A percentile compares a stretch with the other conserved stretches of the same genome.
These are phyloP conservation scores for Penicillium egyptiacum DNA, from an alignment of 495 filamentous ascomycete species.

Conservation along the genomic window DNA sequence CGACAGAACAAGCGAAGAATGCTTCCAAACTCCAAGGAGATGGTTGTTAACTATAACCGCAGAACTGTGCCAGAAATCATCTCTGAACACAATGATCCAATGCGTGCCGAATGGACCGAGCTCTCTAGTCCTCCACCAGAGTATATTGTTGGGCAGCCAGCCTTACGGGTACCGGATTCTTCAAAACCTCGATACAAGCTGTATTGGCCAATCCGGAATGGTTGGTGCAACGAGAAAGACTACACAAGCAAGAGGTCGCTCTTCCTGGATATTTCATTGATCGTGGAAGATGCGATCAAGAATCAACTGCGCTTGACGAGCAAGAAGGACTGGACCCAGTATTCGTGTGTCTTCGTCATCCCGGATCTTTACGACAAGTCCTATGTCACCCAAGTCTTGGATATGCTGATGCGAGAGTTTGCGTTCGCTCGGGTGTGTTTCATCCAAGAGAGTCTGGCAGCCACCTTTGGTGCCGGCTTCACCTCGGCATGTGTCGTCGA, in stretches of 20 bases:
- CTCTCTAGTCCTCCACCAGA: constrained; percentile 64
- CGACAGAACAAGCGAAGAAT: constrained; percentile 88
- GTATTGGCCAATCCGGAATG: constrained; percentile 85
- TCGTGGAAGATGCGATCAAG: constrained; percentile 83
- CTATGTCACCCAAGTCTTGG: constrained; percentile 80
- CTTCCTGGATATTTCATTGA: constrained; percentile 79
- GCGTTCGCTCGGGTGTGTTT: constrained; percentile 85
- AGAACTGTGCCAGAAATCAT: constrained; percentile 79
- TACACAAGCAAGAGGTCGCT: constrained; percentile 74
- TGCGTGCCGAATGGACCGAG: constrained; percentile 95
- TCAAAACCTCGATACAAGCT: constrained; percentile 89
- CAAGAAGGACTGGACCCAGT: constrained; percentile 80
- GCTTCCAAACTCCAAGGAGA: constrained; percentile 90
- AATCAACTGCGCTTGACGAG: constrained; percentile 74
- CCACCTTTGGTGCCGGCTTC: constrained; percentile 94
- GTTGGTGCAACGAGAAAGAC: constrained; percentile 86
- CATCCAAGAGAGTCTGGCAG: constrained; percentile 92
- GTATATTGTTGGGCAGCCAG: constrained; percentile 77
- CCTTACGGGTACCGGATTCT: constrained; percentile 80
- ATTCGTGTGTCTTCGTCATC: constrained; percentile 91
- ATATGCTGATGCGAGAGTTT: constrained; percentile 83
- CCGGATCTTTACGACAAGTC: constrained; percentile 94
- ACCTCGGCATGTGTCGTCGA: constrained; percentile 92
- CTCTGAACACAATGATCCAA: constrained; percentile 87
- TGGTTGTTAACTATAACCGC: constrained; percentile 89